Evolutionary conservation across 2,329 filamentous ascomycete genomes (phyloP), one percentile per base, ranked within the genome.

Genomic region (Diaporthe vaccinii): DNA sequence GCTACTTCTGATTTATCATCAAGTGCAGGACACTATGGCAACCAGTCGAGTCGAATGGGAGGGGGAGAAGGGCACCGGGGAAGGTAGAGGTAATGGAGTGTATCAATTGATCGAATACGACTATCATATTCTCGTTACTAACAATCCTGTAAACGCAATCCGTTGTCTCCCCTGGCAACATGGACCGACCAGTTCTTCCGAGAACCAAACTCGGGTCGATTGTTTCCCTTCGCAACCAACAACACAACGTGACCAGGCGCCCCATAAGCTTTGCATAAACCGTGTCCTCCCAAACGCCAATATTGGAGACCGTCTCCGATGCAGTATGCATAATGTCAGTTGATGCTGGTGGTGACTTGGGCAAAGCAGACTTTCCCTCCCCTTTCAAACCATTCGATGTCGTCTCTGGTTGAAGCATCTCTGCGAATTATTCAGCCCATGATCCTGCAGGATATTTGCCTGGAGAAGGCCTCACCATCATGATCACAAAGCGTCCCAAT

Each of bases 261-360:
- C n/a, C 46, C 22, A 20, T 22, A 20, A 39, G 12, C 20, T 39
- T 49, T 34, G 53, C 46, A 39, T 41, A 41, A 53, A 12, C 65
- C 31, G 7, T 53, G 22, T 53, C 65, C 65, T 22, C 65, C 65
- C 34, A 39, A 68, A 68, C 65, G 65, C 65, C 65, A 39, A 22
- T 31, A 68, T 28, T 68, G 65, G 34, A 68, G 46, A 68, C 65
- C 65, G n/a, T 25, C 65, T 68, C 65, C 46, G 46, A 68, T 68
- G 65, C 65, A 68, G 44, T 39, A 68, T 68, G 65, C 65, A 22
- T n/a, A 39, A 28, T 53, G 65, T 28, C 65, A 68, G n/a, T 53
- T 53, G 34, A 68, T 53, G 15, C 22, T 14, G 65, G 34, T 41
- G 22, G 22, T 53, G 46, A 25, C 9, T 31, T 22, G 31, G n/a